Evolutionary conservation across 371 early-diverging fungal genomes (phyloP), one percentile per base, ranked within the genome.

Genomic region (Dichotomocladium elegans): DNA sequence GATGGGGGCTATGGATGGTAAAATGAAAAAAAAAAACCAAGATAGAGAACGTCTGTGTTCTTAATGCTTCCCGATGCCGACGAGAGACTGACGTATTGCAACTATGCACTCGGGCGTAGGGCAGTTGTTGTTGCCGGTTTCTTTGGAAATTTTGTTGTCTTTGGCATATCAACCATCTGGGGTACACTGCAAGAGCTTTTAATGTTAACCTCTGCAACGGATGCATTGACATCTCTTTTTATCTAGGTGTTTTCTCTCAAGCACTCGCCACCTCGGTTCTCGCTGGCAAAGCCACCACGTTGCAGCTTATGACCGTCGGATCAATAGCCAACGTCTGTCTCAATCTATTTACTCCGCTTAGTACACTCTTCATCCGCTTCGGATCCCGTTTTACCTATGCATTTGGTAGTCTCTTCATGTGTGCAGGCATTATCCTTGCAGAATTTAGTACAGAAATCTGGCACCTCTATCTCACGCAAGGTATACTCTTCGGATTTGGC

Each of bases 381-480:
- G 83, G 83, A 6, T 66, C 70, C 24, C 60, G 68, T 11, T 19
- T 60, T 17, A 45, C 65, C 0, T 64, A 76, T 50, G 24, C 60
- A 1, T 31, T 70, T n/a, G 83, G 83, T 0, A 67, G 63, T 22
- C 47, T 78, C 31, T 35, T 80, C 27, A 62, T 79, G 70, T 61
- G 71, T 3, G 60, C 77, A 7, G 76, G 81, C 24, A 57, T 82
- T 12, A 61, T 78, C 26, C 57, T 78, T 1, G 67, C 80, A 27
- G 74, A 70, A 0, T 79, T 71, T 37, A 72, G 67, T 47, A 62
- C 60, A 7, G 57, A 70, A 45, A 56, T 73, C 2, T 83, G 84
- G 84, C 81, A 81, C 29, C 60, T 83, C 14, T 81, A 77, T 46
- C 57, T 83, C 11, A 70, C 77, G 12, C 79, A 79, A 27, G 68